Conservation (phyloP, 331 rosid species). For the Pyrus hybrid region DNA sequence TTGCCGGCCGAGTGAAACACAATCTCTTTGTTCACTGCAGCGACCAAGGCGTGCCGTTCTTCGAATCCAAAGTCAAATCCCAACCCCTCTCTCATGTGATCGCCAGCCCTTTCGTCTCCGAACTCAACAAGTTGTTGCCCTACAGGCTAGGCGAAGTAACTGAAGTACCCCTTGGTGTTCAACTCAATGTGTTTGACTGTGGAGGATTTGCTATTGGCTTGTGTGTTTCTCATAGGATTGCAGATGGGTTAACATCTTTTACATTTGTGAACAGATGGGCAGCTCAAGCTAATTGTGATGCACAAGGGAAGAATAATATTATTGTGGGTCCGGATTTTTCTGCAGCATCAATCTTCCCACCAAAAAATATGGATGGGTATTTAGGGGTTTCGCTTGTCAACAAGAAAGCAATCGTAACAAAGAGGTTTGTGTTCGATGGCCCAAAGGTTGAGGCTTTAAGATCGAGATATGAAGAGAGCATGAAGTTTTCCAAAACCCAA, state of each 20-base stretch:
- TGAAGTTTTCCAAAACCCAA: neutral
- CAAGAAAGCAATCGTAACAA: conserved; percentile 5
- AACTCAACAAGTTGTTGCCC: conserved; percentile 11
- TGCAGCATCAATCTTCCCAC: conserved; percentile 16
- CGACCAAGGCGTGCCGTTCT: conserved; percentile 24
- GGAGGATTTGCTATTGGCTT: conserved; percentile 1
- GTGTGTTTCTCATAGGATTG: conserved; percentile 13
- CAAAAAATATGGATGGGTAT: neutral
- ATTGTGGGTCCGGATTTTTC: neutral
- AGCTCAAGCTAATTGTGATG: neutral
- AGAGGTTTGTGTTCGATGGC: conserved; percentile 10
- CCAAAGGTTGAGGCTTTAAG: conserved; percentile 6
- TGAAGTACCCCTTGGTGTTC: conserved; percentile 12
- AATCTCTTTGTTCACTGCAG: conserved; percentile 10
- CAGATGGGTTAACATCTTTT: conserved; percentile 8
- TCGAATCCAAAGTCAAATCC: neutral
- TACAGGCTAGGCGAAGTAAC: neutral
- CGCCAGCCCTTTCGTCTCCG: neutral
- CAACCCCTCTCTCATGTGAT: conserved; percentile 2
- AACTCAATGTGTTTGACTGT: conserved; percentile 14
- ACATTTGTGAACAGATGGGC: conserved; percentile 14
- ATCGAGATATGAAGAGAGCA: neutral
- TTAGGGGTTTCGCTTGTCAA: neutral
- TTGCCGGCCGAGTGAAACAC: conserved; percentile 12
- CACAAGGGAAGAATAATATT: neutral